These are phyloP conservation scores for Xylaria sp. DNA, from an alignment of 2,329 filamentous ascomycete genomes.

Conservation along the genomic window DNA sequence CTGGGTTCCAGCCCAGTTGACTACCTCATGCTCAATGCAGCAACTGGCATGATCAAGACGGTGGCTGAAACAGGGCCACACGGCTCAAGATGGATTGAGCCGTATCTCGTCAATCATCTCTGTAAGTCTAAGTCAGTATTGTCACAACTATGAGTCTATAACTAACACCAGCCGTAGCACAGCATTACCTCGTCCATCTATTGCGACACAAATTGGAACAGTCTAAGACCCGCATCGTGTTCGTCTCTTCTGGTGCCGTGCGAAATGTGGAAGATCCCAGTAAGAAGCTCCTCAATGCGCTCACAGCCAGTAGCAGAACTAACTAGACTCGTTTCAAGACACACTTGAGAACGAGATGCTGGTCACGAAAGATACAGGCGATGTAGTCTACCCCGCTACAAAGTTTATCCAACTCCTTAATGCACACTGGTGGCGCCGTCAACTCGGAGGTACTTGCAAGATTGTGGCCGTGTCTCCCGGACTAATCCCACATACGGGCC, in stretches of 20 bases:
- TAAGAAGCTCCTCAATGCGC: conserved; percentile 33
- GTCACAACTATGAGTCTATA: not conserved
- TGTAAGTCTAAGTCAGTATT: conserved; percentile 49
- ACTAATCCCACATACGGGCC: conserved; percentile 59
- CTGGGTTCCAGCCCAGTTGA: conserved; percentile 57
- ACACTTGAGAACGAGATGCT: conserved; percentile 45
- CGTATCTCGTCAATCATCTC: conserved; percentile 63
- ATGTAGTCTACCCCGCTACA: conserved; percentile 53
- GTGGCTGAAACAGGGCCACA: conserved; percentile 51
- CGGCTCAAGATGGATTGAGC: conserved; percentile 62
- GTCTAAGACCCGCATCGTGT: conserved; percentile 59
- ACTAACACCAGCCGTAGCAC: conserved; percentile 52
- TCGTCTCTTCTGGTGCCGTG: conserved; percentile 63
- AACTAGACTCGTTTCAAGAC: conserved; percentile 36
- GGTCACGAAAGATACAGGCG: conserved; percentile 51
- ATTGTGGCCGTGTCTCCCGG: conserved; percentile 66
- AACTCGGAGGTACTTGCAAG: conserved; percentile 55
- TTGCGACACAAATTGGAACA: conserved; percentile 59
- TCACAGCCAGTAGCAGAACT: not conserved
- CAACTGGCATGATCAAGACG: conserved; percentile 50
- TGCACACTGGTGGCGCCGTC: conserved; percentile 66
- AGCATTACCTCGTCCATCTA: conserved; percentile 64
- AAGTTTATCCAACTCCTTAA: conserved; percentile 63
- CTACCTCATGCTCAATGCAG: conserved; percentile 63
- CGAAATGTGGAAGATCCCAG: conserved; percentile 54